phyloP scores from a whole-genome alignment of 2,329 filamentous ascomycete genomes.

The Trichoderma polysporum region DNA sequence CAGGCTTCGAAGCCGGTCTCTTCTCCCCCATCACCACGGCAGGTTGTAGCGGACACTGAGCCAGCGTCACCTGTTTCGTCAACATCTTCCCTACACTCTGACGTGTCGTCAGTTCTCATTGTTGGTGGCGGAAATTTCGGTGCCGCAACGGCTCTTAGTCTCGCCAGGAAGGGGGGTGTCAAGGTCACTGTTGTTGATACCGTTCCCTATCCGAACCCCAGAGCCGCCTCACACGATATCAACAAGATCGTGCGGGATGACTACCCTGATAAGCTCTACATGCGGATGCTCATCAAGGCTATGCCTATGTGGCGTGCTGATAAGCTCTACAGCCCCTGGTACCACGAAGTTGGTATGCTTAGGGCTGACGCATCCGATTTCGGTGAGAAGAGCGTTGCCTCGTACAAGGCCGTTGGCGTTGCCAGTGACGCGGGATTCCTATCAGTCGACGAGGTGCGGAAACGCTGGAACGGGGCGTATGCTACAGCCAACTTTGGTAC shows the following conservation, averaged over 20 bases:
- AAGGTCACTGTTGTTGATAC: constrained; percentile 40
- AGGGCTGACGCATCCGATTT: constrained; percentile 43
- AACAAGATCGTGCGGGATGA: constrained; percentile 47
- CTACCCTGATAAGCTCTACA: constrained; percentile 42
- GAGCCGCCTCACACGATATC: constrained; percentile 48
- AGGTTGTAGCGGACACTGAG: constrained; percentile 1
- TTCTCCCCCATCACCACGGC: constrained; percentile 6
- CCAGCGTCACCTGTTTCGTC: constrained; percentile 19
- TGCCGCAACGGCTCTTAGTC: constrained; percentile 41
- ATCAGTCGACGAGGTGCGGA: constrained; percentile 51
- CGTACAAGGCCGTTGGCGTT: constrained; percentile 39
- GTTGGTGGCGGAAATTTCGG: constrained; percentile 47
- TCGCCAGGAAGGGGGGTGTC: constrained; percentile 32
- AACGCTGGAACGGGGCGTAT: constrained; percentile 57
- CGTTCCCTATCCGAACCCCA: constrained; percentile 37
- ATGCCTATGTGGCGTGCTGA: constrained; percentile 43
- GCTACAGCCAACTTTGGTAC: constrained; percentile 56
- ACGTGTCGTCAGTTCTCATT: constrained; percentile 34
- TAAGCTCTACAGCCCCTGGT: constrained; percentile 52
- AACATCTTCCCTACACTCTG: constrained; percentile 11
- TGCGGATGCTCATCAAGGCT: constrained; percentile 41
- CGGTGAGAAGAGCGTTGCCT: constrained; percentile 44
- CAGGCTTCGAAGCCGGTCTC: not conserved
- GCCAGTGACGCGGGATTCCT: constrained; percentile 43
- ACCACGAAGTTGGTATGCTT: constrained; percentile 59